A percentile compares a stretch with the other conserved stretches of the same genome.
Conservation (phyloP, 306 rosid species). For the Pyrus communis region DNA sequence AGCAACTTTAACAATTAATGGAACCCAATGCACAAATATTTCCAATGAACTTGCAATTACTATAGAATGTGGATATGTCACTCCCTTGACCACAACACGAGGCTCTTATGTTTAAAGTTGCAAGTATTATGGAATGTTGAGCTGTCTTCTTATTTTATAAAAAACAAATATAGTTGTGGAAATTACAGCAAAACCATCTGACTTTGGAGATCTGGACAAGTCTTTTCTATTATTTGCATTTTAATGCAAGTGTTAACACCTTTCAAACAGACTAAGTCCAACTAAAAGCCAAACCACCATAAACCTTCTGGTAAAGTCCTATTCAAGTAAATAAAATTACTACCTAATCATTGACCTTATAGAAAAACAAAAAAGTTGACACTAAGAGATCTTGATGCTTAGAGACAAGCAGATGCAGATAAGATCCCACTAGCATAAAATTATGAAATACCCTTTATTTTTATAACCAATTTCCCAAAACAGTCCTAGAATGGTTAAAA, state of each 20-base stretch:
- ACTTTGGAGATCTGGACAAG: background rate
- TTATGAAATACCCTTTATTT: background rate
- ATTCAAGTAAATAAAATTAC: background rate
- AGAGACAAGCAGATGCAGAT: background rate
- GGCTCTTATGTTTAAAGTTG: background rate
- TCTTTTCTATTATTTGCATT: too few relatives aligned
- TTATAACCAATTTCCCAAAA: background rate
- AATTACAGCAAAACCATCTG: background rate
- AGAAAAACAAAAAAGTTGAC: background rate
- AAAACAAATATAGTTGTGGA: background rate
- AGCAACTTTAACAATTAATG: background rate
- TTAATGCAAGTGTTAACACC: background rate
- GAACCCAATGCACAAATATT: background rate
- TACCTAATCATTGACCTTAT: background rate
- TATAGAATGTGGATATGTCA: background rate
- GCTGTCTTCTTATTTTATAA: background rate
- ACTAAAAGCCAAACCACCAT: too few relatives aligned
- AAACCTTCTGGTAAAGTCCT: too few relatives aligned
- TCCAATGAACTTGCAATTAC: background rate
- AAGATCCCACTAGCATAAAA: background rate
- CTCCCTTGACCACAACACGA: background rate
- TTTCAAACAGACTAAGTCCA: background rate
- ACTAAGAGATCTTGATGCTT: background rate
- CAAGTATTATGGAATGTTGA: background rate
- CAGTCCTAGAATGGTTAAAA: background rate